Conservation (phyloP, 179 eudicot species). For the Actinidia chinensis region DNA sequence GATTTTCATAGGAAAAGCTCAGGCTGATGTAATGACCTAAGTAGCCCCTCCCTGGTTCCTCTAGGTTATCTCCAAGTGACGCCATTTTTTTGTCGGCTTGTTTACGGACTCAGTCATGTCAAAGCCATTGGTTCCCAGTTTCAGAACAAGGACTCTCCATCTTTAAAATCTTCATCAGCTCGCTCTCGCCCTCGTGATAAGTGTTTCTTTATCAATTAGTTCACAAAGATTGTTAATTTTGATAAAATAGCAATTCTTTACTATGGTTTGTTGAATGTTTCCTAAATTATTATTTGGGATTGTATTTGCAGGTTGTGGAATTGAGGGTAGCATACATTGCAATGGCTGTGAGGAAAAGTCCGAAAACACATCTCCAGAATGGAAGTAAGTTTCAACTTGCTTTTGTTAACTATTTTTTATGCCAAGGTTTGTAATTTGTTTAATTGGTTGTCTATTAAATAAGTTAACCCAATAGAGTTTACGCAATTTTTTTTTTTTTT, state of each 20-base stretch:
- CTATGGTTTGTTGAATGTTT: no score
- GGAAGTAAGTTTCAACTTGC: conserved; percentile 44
- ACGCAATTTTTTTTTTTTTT: not conserved
- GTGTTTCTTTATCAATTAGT: conserved; percentile 17
- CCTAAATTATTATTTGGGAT: no score
- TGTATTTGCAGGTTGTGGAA: conserved; percentile 71
- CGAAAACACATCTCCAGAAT: conserved; percentile 84
- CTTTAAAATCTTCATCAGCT: conserved; percentile 34
- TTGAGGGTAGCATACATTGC: conserved; percentile 93
- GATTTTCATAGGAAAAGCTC: conserved; percentile 48
- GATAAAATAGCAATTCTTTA: not conserved
- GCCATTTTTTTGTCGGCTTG: conserved; percentile 32
- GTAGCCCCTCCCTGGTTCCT: conserved; percentile 39
- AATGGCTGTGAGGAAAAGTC: conserved; percentile 88
- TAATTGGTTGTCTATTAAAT: not conserved
- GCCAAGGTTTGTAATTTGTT: not conserved
- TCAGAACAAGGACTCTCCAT: conserved; percentile 28
- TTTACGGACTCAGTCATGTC: conserved; percentile 14
- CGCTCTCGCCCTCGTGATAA: conserved; percentile 39
- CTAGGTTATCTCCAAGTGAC: conserved; percentile 58
- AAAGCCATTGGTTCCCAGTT: conserved; percentile 1
- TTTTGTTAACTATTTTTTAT: not conserved
- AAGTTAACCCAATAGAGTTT: not conserved
- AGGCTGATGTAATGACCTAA: conserved; percentile 34
- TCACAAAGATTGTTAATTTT: not conserved